phyloP scores from a whole-genome alignment of 371 early-diverging fungal genomes.

The Phascolomyces articulosus region DNA sequence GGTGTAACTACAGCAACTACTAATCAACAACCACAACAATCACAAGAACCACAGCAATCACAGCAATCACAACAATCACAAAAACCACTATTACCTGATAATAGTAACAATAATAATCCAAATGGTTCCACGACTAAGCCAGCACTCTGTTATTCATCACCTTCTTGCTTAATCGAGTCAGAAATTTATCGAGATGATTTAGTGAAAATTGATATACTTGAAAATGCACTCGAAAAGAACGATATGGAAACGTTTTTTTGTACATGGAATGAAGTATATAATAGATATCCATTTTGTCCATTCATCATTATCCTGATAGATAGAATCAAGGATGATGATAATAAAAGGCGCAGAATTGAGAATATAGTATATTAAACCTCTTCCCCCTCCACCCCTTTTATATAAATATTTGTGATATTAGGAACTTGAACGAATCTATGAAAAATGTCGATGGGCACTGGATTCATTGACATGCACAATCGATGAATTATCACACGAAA shows the following conservation, averaged over 20 bases:
- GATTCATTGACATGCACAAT: background rate
- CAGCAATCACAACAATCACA: no score
- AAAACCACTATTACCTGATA: no score
- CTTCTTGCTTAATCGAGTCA: constrained; percentile 6
- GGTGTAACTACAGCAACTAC: background rate
- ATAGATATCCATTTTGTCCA: no score
- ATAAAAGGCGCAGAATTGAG: no score
- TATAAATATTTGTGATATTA: background rate
- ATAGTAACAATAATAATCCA: background rate
- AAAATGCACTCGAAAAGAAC: background rate
- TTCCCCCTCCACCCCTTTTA: no score
- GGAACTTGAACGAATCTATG: constrained; percentile 7
- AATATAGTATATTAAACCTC: no score
- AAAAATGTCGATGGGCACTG: constrained; percentile 4
- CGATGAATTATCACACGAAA: background rate
- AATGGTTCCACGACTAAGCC: background rate
- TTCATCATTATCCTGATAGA: no score
- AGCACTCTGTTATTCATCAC: background rate
- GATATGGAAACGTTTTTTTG: constrained; percentile 6
- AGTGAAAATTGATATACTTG: background rate
- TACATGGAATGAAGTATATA: constrained; percentile 10
- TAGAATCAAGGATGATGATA: no score
- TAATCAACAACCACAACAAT: no score
- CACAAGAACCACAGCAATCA: no score
- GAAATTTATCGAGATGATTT: constrained; percentile 1